Base-by-base conservation (phyloP, 352 stramenopile species). In the Phytophthora rubi region DNA sequence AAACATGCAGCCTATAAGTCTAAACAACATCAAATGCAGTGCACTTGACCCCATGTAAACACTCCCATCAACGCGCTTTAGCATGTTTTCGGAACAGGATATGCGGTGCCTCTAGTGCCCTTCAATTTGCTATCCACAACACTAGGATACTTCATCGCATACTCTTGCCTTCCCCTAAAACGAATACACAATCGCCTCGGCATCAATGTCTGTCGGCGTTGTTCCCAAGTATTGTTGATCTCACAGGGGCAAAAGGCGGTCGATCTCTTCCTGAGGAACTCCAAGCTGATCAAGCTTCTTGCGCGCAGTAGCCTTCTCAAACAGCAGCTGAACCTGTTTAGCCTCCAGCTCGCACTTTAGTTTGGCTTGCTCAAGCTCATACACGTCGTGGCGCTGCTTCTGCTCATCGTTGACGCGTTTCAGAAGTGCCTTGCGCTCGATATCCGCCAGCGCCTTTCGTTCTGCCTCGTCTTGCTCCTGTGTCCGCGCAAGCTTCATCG, bases 221-320 rank as follows among this genome's bases (percentile, higher is more conserved):
- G 15, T 47, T 47, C 39, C 39, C 39, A 30, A n/a, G 47, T 6
- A 30, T 28, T 53, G 6, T 28, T 13, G 3, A 16, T 6, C 21
- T 78, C 51, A 78, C 37, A 81, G 47, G 16, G 80, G 80, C 49
- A 87, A 61, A 35, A 85, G 73, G 33, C 73, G 68, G 57, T 85
- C 59, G 30, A 87, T 74, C 26, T 87, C 75, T 49, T 61, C 69
- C 28, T 70, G 58, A 15, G 77, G 59, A 45, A 87, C 69, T n/a
- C 80, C 80, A 26, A 82, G 72, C 33, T 82, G 77, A 21, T 82
- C 61, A 35, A 87, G 64, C 42, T 80, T 81, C 68, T 84, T 80
- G 9, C 79, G 73, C 13, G 76, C 79, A 39, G 80, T 68, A 56
- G 71, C 72, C 33, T 83, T 86, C 54, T 86, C 79, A 18, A 76